Base-by-base conservation (phyloP, 805 yeast species). In the Candida insectalens region DNA sequence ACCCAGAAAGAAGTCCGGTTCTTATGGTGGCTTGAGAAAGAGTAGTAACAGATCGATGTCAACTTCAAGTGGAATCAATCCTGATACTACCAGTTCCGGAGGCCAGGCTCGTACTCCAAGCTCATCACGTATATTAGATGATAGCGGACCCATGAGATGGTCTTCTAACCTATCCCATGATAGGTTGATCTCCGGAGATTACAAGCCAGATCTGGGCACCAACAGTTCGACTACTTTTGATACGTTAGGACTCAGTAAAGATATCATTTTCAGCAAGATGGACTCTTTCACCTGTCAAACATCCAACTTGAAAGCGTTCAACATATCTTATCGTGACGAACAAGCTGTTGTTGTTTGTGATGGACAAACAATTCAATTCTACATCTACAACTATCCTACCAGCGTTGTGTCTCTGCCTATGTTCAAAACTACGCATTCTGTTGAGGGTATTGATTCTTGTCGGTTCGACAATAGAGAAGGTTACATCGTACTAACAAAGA, bases 211-310 rank as follows among this genome's bases (percentile, higher is more conserved):
- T 18, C 37, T 53, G 6, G n/a, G n/a, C n/a, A n/a, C n/a, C n/a
- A n/a, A n/a, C n/a, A 47, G 39, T 16, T 33, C 44, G 13, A 39
- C 29, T 51, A 34, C 46, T 48, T 19, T 41, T 4, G 74, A 64
- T 23, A 41, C 54, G 5, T 12, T 21, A 7, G 23, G 23, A 7
- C 51, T 72, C 16, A 59, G 74, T 26, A 83, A 80, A 44, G 94
- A 84, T 50, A 67, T 79, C 46, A 76, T 79, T n/a, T 57, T 83
- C 39, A 74, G 87, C 0, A 71, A 69, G 46, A 53, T 82, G 2
- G 75, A 74, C 13, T 53, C 69, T 0, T 33, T 55, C 9, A 49
- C 52, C 14, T 57, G 58, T 4, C 48, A 56, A n/a, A 39, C 50
- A 8, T 32, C 43, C 2, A 33, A 50, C 13, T 40, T 70, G 19